phyloP scores from a whole-genome alignment of 345 rosid genomes.

The Salix caprea region DNA sequence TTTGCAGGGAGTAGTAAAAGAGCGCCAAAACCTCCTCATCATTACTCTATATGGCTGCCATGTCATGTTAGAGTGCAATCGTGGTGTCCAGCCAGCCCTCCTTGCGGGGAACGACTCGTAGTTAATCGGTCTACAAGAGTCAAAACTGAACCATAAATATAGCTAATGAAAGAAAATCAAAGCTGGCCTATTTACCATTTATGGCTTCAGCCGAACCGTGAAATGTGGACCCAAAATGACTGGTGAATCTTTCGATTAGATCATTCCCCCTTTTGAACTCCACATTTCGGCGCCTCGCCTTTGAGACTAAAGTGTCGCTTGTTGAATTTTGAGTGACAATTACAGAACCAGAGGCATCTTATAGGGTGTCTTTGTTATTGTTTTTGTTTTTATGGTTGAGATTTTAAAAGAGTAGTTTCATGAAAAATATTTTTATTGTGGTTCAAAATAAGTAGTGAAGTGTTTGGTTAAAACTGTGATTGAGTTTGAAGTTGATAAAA shows the following conservation, averaged over 20 bases:
- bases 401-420: accelerated
- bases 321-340: neutral
- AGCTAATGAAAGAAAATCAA: neutral
- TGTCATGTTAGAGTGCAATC: neutral
- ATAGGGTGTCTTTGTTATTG: no score
- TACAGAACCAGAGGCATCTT: neutral
- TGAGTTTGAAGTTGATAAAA: no score
- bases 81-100: neutral
- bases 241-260: neutral
- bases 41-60: neutral
- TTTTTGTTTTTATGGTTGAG: no score
- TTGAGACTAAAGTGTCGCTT: neutral
- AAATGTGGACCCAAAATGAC: neutral
- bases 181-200: neutral
- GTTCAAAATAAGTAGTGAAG: no score
- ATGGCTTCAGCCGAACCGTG: neutral
- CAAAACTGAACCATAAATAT: neutral
- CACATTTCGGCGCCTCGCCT: neutral
- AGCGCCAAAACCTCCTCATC: neutral
- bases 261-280: neutral
- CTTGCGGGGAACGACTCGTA: neutral
- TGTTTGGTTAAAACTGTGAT: no score
- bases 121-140: neutral
- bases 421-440: no score
- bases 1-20: neutral